Base-by-base conservation (phyloP, 164 flowering plant species). In the Nymphaea colorata region DNA sequence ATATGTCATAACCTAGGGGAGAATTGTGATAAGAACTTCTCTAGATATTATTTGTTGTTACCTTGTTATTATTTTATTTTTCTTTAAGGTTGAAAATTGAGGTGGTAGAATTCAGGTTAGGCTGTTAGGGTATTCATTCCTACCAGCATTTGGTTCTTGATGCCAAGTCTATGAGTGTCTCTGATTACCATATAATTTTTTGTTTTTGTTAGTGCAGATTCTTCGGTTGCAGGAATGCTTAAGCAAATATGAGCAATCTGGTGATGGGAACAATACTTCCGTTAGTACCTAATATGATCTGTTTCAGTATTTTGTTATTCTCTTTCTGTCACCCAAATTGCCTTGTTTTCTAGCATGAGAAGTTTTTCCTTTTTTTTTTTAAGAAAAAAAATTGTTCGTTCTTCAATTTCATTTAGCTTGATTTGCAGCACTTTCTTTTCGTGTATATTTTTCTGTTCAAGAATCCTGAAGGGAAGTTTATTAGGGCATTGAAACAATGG, bases 151-250 rank as follows among this genome's bases (percentile, higher is more conserved):
- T 55, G 59, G 10, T 10, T 8, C 2, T 10, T 16, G 16, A 55
- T 55, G 10, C 59, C 59, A 55, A 25, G 0, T 25, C 36, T 25
- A 25, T 25, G 36, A 25, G 36, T 25, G 36, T 25, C 36, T 25
- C 36, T 25, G 36, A 25, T 1, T 0, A 25, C 36, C 36, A 25
- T 25, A 25, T 1, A 25, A 25, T 25, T 25, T 25, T 67, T 5
- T 43, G 61, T 47, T 59, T 67, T 44, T 61, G 43, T 70, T 36
- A 25, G 61, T 78, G 74, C 80, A 95, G 98, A 82, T 95, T 81
- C 91, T 95, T 57, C 89, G 98, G 12, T 75, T 95, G 74, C 99
- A 95, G 78, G 99, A 95, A 78, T 86, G 83, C 79, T 82, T 95
- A 69, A 92, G 96, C 85, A 95, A 95, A 78, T 92, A 92, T 80